Percentiles rank a stretch among this genome's conserved stretches.
Conservation (phyloP, 306 rosid species). For the Citrullus mucosospermus region DNA sequence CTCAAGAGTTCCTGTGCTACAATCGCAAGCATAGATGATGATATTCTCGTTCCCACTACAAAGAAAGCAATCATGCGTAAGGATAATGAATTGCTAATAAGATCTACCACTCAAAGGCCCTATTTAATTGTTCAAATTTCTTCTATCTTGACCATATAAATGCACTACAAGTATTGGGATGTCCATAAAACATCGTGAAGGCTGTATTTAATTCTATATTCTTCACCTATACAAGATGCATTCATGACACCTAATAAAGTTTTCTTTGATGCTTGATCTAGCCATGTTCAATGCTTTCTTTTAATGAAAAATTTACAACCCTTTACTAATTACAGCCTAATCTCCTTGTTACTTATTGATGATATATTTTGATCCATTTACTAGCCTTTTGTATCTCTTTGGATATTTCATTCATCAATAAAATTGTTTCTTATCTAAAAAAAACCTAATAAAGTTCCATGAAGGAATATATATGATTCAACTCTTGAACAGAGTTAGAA, state of each 20-base stretch:
- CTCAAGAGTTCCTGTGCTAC: slow-evolving; percentile 58
- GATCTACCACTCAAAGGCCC: background rate
- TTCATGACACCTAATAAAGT: background rate
- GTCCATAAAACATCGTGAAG: background rate
- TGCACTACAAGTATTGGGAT: background rate
- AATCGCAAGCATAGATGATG: slow-evolving; percentile 78
- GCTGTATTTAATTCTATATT: background rate
- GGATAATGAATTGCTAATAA: background rate
- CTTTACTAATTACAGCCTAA: no score
- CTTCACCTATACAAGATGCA: background rate
- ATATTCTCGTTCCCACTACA: slow-evolving; percentile 52
- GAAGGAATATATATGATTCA: background rate
- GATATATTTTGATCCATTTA: no score
- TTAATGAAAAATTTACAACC: no score
- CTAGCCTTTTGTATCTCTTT: no score
- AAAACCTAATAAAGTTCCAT: background rate
- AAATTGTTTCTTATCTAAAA: no score
- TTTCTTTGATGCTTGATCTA: no score
- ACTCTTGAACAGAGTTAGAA: background rate
- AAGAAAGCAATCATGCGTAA: slow-evolving; percentile 13
- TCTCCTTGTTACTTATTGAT: no score
- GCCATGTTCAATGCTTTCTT: no score
- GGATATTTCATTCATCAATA: no score
- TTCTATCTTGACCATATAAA: background rate
- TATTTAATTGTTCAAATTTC: background rate